Conservation (phyloP, 2,329 filamentous ascomycete genomes). For the Westerdykella sp. region DNA sequence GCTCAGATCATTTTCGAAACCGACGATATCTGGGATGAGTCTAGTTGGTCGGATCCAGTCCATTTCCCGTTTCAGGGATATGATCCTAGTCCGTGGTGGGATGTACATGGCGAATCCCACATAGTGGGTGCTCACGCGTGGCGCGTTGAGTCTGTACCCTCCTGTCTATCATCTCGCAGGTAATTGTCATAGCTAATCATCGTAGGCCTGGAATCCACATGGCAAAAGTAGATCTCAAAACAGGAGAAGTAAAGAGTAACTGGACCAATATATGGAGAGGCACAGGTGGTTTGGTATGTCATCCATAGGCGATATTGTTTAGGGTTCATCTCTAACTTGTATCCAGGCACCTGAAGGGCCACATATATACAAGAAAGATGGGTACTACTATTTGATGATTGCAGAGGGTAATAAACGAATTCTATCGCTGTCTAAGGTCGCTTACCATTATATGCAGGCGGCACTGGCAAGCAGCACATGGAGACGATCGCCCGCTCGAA, state of each 20-base stretch:
- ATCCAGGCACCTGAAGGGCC: constrained; percentile 27
- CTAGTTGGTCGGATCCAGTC: constrained; percentile 45
- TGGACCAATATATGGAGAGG: constrained; percentile 33
- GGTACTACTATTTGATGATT: constrained; percentile 28
- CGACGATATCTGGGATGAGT: constrained; percentile 38
- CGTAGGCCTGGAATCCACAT: constrained; percentile 24
- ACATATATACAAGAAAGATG: constrained; percentile 34
- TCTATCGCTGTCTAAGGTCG: not conserved
- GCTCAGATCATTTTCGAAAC: constrained; percentile 41
- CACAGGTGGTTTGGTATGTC: constrained; percentile 22
- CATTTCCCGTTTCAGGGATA: constrained; percentile 48
- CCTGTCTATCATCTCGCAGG: not conserved
- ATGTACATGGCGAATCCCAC: constrained; percentile 51
- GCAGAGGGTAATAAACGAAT: constrained; percentile 20
- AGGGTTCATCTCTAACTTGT: not conserved
- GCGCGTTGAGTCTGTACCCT: constrained; percentile 14
- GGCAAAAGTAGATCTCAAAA: constrained; percentile 28
- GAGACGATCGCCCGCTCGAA: constrained; percentile 35
- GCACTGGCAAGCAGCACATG: constrained; percentile 33
- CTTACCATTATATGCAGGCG: constrained; percentile 11
- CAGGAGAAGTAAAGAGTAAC: constrained; percentile 19
- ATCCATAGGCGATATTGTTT: not conserved
- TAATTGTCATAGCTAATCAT: not conserved
- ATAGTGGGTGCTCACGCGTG: constrained; percentile 33
- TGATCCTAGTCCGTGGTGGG: constrained; percentile 53